phyloP scores from a whole-genome alignment of 768 basidiomycete genomes.

The Coprinopsis cinerea region DNA sequence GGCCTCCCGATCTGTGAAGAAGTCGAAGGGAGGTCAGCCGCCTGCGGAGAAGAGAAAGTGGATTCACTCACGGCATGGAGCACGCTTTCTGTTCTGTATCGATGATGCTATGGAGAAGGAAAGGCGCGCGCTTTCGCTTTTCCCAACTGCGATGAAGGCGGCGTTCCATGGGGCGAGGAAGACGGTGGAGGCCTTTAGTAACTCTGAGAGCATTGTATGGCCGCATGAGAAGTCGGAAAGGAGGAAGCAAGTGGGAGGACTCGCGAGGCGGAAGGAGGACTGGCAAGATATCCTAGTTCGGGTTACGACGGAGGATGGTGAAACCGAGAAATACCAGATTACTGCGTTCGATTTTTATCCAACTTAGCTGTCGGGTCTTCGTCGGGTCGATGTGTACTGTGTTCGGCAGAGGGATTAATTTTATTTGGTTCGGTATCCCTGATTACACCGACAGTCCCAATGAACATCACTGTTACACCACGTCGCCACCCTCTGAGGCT shows the following conservation, averaged over 20 bases:
- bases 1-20: no score
- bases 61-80: conserved; percentile 3
- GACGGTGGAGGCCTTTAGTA: conserved; percentile 8
- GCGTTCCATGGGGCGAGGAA: conserved; percentile 4
- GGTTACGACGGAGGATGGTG: neutral
- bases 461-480: no score
- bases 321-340: neutral
- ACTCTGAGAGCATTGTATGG: neutral
- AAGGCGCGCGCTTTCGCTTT: neutral
- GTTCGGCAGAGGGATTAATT: no score
- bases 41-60: neutral
- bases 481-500: no score
- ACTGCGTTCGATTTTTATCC: neutral
- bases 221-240: neutral
- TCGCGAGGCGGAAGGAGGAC: neutral
- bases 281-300: neutral
- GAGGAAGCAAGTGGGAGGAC: neutral
- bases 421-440: no score
- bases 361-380: no score
- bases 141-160: conserved; percentile 2
- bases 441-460: no score
- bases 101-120: conserved; percentile 1
- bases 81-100: conserved; percentile 4
- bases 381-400: no score
- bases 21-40: neutral